Evolutionary conservation across 1,284 basidiomycete genomes (phyloP), one percentile per base, ranked within the genome.

Genomic region (Takashimella tepidaria): DNA sequence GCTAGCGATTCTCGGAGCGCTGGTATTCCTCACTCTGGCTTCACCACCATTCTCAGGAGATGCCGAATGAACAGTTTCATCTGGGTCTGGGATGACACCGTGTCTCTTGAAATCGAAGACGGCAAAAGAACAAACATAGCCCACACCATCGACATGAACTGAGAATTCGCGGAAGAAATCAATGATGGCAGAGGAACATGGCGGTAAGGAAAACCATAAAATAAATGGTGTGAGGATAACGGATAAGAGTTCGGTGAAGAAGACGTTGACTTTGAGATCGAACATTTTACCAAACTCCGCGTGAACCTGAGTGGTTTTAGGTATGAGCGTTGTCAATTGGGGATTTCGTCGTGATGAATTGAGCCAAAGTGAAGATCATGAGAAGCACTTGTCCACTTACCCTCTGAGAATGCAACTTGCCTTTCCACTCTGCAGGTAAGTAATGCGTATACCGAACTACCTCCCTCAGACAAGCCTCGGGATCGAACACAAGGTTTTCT

Each of bases 141-240:
- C 95, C 2, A 96, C 81, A 1, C 92, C 91, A 63, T 97, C 93
- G 26, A 98, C 88, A 72, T 98, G 93, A 1, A 98, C 86, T 0
- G 92, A 89, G 69, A 96, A 98, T 76, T 97, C 92, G 46, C 92
- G 83, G 81, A 97, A 96, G 70, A 98, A 96, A 70, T 98, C 93
- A 57, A 97, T 82, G 60, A 97, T 88, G 0, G 85, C 85, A 5
- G 88, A 86, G 2, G 93, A 89, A 68, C 90, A 93, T 0, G 78
- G 79, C 0, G 95, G 93, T 5, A 98, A 81, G 13, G 92, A 90
- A 70, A 88, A 87, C 86, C 90, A 92, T 5, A 98, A 79, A 48
- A 98, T 85, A 66, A 96, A 90, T 0, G 95, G 95, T 2, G 95
- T 98, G 49, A 96, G 79, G 47, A 98, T 79, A 47, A 98, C 95